phyloP scores from a whole-genome alignment of 768 basidiomycete genomes.

The Agaricus blazei region DNA sequence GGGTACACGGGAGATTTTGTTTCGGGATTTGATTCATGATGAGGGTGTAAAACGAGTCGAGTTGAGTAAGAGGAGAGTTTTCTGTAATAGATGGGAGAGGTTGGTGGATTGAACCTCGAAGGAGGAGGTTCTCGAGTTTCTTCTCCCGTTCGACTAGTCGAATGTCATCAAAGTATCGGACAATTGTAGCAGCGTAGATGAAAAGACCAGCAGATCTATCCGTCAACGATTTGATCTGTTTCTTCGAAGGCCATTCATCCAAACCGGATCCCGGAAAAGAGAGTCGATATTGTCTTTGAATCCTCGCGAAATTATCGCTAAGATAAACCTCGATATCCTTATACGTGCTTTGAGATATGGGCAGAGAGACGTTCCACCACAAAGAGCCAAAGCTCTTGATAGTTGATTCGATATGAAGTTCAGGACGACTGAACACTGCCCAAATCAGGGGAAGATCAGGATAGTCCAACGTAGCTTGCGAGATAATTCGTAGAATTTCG shows the following conservation, averaged over 20 bases:
- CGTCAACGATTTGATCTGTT: slow-evolving; percentile 14
- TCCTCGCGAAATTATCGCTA: slow-evolving; percentile 10
- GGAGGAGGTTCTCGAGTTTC: not conserved
- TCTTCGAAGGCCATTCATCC: slow-evolving; percentile 17
- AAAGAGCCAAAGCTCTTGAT: not conserved
- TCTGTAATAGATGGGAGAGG: not conserved
- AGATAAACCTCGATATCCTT: slow-evolving; percentile 17
- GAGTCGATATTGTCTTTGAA: slow-evolving; percentile 9
- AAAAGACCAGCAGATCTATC: slow-evolving; percentile 19
- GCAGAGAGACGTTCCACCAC: slow-evolving; percentile 4
- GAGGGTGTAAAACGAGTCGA: not conserved
- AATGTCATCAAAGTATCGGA: slow-evolving; percentile 18
- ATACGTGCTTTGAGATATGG: slow-evolving; percentile 10
- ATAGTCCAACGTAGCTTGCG: not conserved
- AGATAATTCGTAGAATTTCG: slow-evolving; percentile 12
- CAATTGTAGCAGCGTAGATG: slow-evolving; percentile 21
- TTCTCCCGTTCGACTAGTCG: not conserved
- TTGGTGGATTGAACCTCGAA: not conserved
- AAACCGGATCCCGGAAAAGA: not conserved
- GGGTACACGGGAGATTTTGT: not conserved
- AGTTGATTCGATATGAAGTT: slow-evolving; percentile 16
- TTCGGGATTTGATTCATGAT: slow-evolving; percentile 2
- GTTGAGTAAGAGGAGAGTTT: not conserved
- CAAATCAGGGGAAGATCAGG: slow-evolving; percentile 16
- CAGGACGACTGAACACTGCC: slow-evolving; percentile 23